Base-by-base conservation (phyloP, 2,329 filamentous ascomycete genomes). In the Aspergillus ruber region DNA sequence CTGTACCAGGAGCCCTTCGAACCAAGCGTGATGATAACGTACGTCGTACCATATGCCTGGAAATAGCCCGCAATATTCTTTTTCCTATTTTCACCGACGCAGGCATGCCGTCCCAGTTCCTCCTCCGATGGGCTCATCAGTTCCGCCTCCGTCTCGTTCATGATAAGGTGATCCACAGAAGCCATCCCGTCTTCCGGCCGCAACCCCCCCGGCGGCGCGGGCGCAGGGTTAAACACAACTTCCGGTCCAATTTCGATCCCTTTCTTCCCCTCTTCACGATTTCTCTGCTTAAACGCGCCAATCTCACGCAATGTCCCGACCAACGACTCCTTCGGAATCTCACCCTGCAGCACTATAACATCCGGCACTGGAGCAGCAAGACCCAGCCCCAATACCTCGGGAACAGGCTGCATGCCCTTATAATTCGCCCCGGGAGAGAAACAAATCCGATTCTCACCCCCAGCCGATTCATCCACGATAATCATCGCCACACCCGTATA, bases 111-210 rank as follows among this genome's bases (percentile, higher is more conserved):
- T 13, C 60, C 49, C 15, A 67, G 44, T 47, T 64, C 57, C 29
- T 64, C 61, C 8, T 66, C 57, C 46, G 73, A 73, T 1, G 79
- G 81, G 0, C 81, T 83, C 46, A 95, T 77, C 43, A 90, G 79
- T 7, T 83, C 79, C 2, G 90, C 88, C 72, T 96, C 90, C 1
- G 85, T 93, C 73, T 96, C 90, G 62, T 97, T 96, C 59, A 96
- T 80, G 44, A 96, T 81, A 39, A 96, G 75, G 59, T 95, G 88
- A 38, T 83, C 82, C 27, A 96, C 77, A 1, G 79, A 80, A 6
- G 65, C 58, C 63, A 86, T 93, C 7, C 81, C 82, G 23, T 80
- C 75, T 0, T 74, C 74, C 1, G 88, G 89, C 3, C 95, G 69
- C 15, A 39, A 18, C 7, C 72, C 67, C 40, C 83, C 77, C 3